These are phyloP conservation scores for Phycomyces nitens DNA, from an alignment of 192 early-diverging fungal genomes.

Conservation along the genomic window DNA sequence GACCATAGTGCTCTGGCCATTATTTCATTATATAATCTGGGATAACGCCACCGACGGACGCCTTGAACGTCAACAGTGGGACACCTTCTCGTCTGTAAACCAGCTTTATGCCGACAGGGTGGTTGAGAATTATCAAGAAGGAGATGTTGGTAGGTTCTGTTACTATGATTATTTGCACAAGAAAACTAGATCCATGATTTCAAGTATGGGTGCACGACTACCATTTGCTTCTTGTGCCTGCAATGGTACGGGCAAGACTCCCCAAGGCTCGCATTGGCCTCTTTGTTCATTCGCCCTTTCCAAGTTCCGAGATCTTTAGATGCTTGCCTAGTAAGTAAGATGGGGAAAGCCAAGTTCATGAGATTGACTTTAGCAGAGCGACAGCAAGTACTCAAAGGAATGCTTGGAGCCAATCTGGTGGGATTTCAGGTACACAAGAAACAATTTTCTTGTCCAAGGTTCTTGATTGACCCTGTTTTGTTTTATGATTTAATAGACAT, in stretches of 20 bases:
- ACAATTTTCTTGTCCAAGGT: not conserved
- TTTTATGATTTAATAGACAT: conserved; percentile 56
- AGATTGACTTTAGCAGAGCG: conserved; percentile 42
- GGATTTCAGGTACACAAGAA: conserved; percentile 74
- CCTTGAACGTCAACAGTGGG: conserved; percentile 67
- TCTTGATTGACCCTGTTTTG: not conserved
- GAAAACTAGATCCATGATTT: conserved; percentile 12
- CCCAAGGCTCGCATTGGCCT: conserved; percentile 87
- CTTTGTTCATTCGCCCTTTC: conserved; percentile 96
- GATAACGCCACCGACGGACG: conserved; percentile 69
- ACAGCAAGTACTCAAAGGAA: conserved; percentile 78
- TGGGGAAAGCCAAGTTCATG: not conserved
- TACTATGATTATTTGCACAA: no score
- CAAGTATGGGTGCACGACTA: conserved; percentile 98
- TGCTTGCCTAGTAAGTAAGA: conserved; percentile 67
- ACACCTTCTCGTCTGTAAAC: conserved; percentile 78
- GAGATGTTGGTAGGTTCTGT: conserved; percentile 64
- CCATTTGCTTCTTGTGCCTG: conserved; percentile 87
- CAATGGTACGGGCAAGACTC: conserved; percentile 74
- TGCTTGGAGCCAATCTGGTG: conserved; percentile 87
- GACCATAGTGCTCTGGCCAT: conserved; percentile 80
- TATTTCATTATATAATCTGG: conserved; percentile 94
- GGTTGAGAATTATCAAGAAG: conserved; percentile 64
- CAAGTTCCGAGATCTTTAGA: conserved; percentile 92
- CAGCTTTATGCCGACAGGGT: conserved; percentile 73